Base-by-base conservation (phyloP, 805 yeast species). In the Nakazawaea ernobii region DNA sequence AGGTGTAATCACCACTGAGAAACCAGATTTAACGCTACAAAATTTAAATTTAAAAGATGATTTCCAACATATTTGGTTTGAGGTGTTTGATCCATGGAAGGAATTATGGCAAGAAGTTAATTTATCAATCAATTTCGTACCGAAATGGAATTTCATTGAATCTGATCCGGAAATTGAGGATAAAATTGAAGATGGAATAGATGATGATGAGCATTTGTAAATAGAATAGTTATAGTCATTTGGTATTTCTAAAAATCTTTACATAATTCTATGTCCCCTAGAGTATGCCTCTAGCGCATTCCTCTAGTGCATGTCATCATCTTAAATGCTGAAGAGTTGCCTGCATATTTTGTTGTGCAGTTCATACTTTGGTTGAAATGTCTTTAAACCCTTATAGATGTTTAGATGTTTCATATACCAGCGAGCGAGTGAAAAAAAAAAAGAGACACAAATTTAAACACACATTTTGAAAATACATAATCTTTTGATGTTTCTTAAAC, bases 51-150 rank as follows among this genome's bases (percentile, higher is more conserved):
- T 50, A 8, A 43, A 39, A 5, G 37, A 44, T 8, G 37, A 47
- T 28, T 36, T 50, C 30, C 28, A 46, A 15, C 28, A 37, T 13
- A 30, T 43, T 2, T 50, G 53, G 53, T 45, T 46, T 26, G 42
- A 44, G 8, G 4, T 39, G 10, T 38, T 44, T 27, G 45, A 50
- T 28, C 53, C 53, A 11, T 50, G 51, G 53, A n/a, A 39, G n/a
- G 50, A 36, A 13, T 35, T 49, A 14, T 36, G 47, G 47, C 40
- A 39, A 7, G 43, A 43, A 30, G 50, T 42, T 2, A 42, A 42
- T 32, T 43, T 42, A 24, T 24, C 37, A 7, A 41, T 42, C 10
- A 41, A 37, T 37, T 49, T 46, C 27, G 35, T 46, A 9, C 49
- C 49, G 9, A 41, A 42, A 37, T 46, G 49, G 49, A 41, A 37